Conservation (phyloP, 768 basidiomycete species). For the Polyporus arcularius region DNA sequence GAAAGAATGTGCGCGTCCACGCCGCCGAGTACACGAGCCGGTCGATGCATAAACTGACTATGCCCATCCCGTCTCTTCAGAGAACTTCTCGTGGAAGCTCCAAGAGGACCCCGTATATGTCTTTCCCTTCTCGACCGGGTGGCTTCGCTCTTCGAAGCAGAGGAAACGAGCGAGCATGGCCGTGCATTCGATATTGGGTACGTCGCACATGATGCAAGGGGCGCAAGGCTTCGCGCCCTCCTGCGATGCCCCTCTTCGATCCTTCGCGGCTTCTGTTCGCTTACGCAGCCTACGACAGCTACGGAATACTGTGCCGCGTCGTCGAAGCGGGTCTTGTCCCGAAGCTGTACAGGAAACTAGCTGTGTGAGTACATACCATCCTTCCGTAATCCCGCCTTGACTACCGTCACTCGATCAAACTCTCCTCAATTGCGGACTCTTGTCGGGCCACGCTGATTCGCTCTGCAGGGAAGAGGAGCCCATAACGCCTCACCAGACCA, state of each 20-base stretch:
- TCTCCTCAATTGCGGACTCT: background rate
- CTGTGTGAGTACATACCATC: slow-evolving; percentile 48
- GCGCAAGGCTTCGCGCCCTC: background rate
- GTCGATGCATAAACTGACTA: background rate
- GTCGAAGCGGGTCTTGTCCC: slow-evolving; percentile 61
- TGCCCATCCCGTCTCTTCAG: slow-evolving; percentile 34
- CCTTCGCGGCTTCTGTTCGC: background rate
- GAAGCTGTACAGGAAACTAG: slow-evolving; percentile 59
- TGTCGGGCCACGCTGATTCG: background rate
- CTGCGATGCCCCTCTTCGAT: background rate
- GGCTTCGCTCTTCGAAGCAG: slow-evolving; percentile 67
- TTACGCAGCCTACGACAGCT: slow-evolving; percentile 41
- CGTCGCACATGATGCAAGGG: slow-evolving; percentile 12
- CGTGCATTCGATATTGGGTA: slow-evolving; percentile 80
- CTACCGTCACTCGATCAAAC: slow-evolving; percentile 1
- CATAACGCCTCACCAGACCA: slow-evolving; percentile 83
- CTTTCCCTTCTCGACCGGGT: slow-evolving; percentile 70
- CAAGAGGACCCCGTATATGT: slow-evolving; percentile 64
- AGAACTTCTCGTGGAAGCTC: slow-evolving; percentile 51
- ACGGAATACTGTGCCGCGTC: slow-evolving; percentile 62
- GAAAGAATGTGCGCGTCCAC: slow-evolving; percentile 52
- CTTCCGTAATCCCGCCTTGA: background rate
- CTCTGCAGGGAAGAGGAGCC: slow-evolving; percentile 60
- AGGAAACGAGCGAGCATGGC: slow-evolving; percentile 62
- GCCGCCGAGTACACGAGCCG: slow-evolving; percentile 7